Conservation (phyloP, 495 filamentous ascomycete species). For the Trichoderma orchidacearum region DNA sequence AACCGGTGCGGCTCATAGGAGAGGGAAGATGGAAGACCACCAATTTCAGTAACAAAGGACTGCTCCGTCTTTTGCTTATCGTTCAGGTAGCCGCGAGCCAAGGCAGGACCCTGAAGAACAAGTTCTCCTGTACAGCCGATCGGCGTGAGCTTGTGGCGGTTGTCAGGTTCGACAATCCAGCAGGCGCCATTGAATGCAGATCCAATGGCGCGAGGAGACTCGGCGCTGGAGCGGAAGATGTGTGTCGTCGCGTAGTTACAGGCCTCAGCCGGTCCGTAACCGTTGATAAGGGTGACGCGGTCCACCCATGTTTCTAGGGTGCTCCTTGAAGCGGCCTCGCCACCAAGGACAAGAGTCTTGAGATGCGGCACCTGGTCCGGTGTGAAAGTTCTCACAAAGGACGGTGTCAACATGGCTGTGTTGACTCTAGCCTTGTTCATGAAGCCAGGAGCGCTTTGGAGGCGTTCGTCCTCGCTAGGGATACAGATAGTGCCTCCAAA, state of each 20-base stretch:
- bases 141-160: constrained; percentile 37
- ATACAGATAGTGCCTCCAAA: constrained; percentile 51
- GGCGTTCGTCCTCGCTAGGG: constrained; percentile 34
- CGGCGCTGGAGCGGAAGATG: constrained; percentile 13
- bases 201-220: constrained; percentile 17
- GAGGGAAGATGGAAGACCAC: constrained; percentile 20
- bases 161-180: constrained; percentile 41
- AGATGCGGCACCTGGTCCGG: neutral
- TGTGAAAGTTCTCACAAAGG: constrained; percentile 21
- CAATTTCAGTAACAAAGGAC: constrained; percentile 30
- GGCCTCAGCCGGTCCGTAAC: constrained; percentile 38
- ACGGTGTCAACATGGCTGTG: constrained; percentile 37
- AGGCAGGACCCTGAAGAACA: constrained; percentile 37
- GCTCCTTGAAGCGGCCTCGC: neutral
- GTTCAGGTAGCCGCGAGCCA: constrained; percentile 34
- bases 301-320: neutral
- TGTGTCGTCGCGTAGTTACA: constrained; percentile 23
- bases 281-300: constrained; percentile 23
- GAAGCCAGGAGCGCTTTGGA: constrained; percentile 23
- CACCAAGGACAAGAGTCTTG: neutral
- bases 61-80: constrained; percentile 21
- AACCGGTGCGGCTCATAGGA: constrained; percentile 12
- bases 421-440: constrained; percentile 22
- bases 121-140: constrained; percentile 45
- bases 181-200: constrained; percentile 16